phyloP scores from a whole-genome alignment of 2,329 filamentous ascomycete genomes.

The Botryotinia convoluta region DNA sequence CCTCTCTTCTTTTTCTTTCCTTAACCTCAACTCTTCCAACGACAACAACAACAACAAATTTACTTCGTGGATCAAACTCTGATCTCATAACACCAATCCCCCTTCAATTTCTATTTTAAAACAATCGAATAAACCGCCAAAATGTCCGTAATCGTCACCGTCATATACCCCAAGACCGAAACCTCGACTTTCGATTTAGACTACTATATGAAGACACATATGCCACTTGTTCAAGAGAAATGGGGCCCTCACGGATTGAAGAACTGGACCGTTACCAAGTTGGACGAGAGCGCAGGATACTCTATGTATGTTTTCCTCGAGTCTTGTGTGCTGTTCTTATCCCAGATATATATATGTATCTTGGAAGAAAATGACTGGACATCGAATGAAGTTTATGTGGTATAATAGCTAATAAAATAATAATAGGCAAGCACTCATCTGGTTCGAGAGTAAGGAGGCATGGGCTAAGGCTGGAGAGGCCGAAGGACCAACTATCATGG shows the following conservation, averaged over 20 bases:
- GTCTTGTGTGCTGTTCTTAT: neutral
- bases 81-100: too few relatives aligned
- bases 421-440: constrained; percentile 2
- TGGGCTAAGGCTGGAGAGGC: neutral
- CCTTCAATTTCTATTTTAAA: too few relatives aligned
- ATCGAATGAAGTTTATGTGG: neutral
- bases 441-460: constrained; percentile 1
- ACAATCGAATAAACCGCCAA: neutral
- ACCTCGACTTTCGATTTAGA: constrained; percentile 15
- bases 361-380: neutral
- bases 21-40: too few relatives aligned
- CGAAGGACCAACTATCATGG: neutral
- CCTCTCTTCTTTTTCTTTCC: neutral
- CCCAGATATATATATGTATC: neutral
- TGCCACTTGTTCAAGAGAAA: constrained; percentile 15
- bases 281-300: neutral
- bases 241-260: constrained; percentile 7
- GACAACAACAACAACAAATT: neutral
- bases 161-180: constrained; percentile 16
- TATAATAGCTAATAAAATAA: neutral
- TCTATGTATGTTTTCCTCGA: neutral
- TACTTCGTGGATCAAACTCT: too few relatives aligned
- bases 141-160: constrained; percentile 10
- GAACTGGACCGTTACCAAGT: neutral
- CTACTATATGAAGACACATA: constrained; percentile 15